Evolutionary conservation across 1,139 yeast species (phyloP), one percentile per base, ranked within the genome.

Genomic region (Suhomyces atakaporum): DNA sequence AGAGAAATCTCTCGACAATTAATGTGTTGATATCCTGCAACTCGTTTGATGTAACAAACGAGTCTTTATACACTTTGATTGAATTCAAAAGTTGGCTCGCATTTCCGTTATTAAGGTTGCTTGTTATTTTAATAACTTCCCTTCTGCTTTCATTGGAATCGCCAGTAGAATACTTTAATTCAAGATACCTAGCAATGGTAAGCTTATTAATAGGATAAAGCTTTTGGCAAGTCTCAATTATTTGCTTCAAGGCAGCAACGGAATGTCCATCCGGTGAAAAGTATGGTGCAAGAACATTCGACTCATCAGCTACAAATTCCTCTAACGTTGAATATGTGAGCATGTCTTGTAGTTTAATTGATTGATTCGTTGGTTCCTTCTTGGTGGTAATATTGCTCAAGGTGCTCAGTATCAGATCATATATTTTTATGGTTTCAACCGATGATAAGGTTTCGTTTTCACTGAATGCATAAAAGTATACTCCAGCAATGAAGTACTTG

Each of bases 171-270:
- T 56, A 57, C 29, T 34, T 64, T 27, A 72, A 54, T 8, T 50
- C 38, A 16, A 71, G 51, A 38, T 62, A 70, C 30, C 63, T 61
- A 4, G 51, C 39, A 7, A 75, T 53, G 0, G 77, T 63, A 10
- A 73, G 52, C 28, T 64, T 69, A 38, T 66, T 74, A 15, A 64
- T 59, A 0, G 76, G 68, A 39, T 63, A 69, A 14, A 76, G 56
- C 27, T 60, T 55, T 37, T 68, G 69, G 40, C 77, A 75, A 1
- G 68, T 63, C 8, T 58, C 60, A 7, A 73, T 55, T 12, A 60
- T 54, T 16, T 20, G 18, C 2, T 50, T 45, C 16, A 69, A 49
- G 1, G 44, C 38, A 1, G 48, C 44, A 1, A 67, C 31, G 5
- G 61, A 46, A 6, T 43, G 43, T 10, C 45, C 44, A 9, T 53